Percentiles rank a stretch among this genome's conserved stretches.
Conservation (phyloP, 1,139 yeast genomes). For the Candida mesenterica region DNA sequence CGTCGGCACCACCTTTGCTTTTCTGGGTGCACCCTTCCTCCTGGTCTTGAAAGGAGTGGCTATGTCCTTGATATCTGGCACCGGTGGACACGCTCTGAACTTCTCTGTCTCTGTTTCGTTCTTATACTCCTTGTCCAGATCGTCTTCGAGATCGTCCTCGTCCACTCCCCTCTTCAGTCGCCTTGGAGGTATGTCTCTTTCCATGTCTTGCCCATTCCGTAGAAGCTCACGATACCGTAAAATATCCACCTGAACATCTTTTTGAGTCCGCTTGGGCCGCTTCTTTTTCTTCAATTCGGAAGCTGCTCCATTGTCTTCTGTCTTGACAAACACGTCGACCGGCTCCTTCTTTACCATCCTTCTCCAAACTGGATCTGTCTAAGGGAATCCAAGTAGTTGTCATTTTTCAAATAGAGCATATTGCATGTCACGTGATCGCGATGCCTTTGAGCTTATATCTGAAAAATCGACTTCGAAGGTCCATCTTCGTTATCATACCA, state of each 20-base stretch:
- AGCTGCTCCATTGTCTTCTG: neutral
- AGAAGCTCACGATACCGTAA: slow-evolving; percentile 20
- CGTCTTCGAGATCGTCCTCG: neutral
- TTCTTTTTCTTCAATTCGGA: slow-evolving; percentile 1
- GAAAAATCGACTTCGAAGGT: neutral
- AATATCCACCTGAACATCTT: slow-evolving; percentile 20
- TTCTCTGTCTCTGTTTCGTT: too few relatives aligned
- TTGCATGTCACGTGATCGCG: too few relatives aligned
- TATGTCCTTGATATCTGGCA: neutral
- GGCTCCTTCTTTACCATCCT: neutral
- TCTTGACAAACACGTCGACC: too few relatives aligned
- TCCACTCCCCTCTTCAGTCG: slow-evolving; percentile 9
- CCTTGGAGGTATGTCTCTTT: slow-evolving; percentile 29
- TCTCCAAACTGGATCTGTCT: too few relatives aligned
- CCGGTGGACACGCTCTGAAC: too few relatives aligned
- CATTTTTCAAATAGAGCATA: too few relatives aligned
- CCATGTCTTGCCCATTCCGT: slow-evolving; percentile 17
- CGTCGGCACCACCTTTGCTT: neutral
- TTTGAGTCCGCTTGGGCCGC: slow-evolving; percentile 11
- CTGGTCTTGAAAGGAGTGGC: neutral
- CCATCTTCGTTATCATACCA: too few relatives aligned
- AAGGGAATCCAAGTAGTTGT: too few relatives aligned
- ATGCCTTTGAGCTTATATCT: slow-evolving; percentile 1
- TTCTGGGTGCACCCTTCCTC: neutral
- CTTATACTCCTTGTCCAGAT: neutral